Evolutionary conservation across 345 rosid species (phyloP).

Genomic region (Ricinus communis): DNA sequence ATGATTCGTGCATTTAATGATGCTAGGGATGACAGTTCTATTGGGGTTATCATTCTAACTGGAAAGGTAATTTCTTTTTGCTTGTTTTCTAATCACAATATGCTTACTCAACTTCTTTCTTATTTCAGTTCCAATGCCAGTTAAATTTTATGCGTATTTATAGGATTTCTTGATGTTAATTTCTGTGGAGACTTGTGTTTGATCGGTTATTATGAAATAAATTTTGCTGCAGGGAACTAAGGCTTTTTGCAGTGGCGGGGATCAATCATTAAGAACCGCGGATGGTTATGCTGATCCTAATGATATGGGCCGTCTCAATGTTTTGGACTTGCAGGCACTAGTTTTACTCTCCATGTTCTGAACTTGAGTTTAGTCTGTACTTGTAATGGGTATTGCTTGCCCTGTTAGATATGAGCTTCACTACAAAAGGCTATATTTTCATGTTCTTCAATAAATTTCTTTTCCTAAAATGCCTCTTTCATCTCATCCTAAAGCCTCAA

Average conservation of each 20-base stretch:
- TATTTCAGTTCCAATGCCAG: no score
- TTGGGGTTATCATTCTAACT: constrained; percentile 83
- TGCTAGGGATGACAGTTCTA: constrained; percentile 74
- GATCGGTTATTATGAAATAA: constrained; percentile 12
- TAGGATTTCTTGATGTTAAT: background rate
- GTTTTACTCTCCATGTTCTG: no score
- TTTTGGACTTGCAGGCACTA: constrained; percentile 90
- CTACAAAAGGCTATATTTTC: background rate
- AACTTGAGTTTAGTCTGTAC: background rate
- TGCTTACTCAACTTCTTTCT: background rate
- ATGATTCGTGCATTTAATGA: constrained; percentile 72
- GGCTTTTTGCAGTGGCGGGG: constrained; percentile 95
- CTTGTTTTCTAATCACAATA: background rate
- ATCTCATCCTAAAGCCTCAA: background rate
- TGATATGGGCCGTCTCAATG: constrained; percentile 70
- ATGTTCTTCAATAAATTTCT: background rate
- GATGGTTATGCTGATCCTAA: constrained; percentile 80
- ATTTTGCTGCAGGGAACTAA: constrained; percentile 61
- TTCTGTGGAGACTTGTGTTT: background rate
- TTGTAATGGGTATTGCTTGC: background rate
- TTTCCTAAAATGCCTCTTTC: background rate
- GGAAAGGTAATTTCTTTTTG: constrained; percentile 68
- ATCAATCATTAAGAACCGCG: constrained; percentile 68
- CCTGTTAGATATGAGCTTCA: constrained; percentile 5
- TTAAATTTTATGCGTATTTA: background rate